Base-by-base conservation (phyloP, 768 basidiomycete genomes). In the Amanita exitialis region DNA sequence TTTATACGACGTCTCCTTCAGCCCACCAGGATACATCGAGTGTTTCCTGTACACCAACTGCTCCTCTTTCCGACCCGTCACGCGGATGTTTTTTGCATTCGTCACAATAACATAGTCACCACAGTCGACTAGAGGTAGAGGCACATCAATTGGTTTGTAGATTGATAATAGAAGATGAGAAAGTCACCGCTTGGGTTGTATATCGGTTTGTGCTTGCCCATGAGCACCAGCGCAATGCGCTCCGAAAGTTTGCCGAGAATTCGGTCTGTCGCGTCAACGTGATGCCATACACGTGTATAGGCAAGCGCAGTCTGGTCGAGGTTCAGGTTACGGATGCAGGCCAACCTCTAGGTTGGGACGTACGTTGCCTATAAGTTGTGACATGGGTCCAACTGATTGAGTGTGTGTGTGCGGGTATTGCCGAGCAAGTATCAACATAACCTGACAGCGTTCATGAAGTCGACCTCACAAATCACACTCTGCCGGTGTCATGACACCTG, bases 161-260 rank as follows among this genome's bases (percentile, higher is more conserved):
- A 35, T 23, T 12, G 18, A 28, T 13, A 13, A 4, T 25, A 53
- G 10, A 28, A 36, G 6, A 69, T 85, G 53, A 55, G 92, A 80
- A 28, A 44, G 25, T 15, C 25, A 48, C 47, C 47, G 57, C 85
- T 78, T 8, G 90, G 91, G 68, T 98, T 92, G 60, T 90, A 98
- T 36, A 94, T 90, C 5, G 95, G 94, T 63, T 98, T 99, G 67
- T 98, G 93, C 70, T 98, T 99, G 62, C 95, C 96, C 95, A 97
- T 97, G 42, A 99, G 76, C 28, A 93, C 92, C 52, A 90, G 78
- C 3, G 96, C 95, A 59, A 99, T 96, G 32, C 91, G 78, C 59
- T 89, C 85, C 5, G 96, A 94, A 8, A 98, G 78, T 73, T 94
- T 91, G 63, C 96, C 96, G 15, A 98, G 76, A n/a, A 93, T 73